Evolutionary conservation across 2,329 filamentous ascomycete genomes (phyloP).

Genomic region (Aspergillus arachidicola): DNA sequence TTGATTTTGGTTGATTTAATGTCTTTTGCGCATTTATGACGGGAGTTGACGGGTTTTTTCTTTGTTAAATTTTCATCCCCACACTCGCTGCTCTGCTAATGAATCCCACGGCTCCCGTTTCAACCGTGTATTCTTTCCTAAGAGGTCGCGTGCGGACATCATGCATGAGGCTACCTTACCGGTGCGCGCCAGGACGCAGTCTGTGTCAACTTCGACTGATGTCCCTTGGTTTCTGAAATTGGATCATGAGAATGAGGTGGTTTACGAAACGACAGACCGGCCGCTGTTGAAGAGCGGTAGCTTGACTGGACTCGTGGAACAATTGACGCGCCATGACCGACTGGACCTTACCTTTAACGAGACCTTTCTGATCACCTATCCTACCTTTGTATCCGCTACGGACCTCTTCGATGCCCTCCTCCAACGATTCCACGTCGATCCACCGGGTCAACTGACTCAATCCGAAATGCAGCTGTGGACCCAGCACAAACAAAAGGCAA

Average conservation of each 20-base stretch:
- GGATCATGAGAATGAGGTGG: slow-evolving; percentile 13
- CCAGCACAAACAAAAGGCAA: slow-evolving; percentile 85
- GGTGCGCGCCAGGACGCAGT: not conserved
- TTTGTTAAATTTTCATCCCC: not conserved
- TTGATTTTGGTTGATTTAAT: not conserved
- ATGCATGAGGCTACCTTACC: not conserved
- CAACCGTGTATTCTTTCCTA: not conserved
- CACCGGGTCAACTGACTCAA: not conserved
- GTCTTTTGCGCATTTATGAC: not conserved
- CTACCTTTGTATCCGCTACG: slow-evolving; percentile 82
- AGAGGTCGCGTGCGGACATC: not conserved
- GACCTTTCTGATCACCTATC: slow-evolving; percentile 90
- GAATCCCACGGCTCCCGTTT: not conserved
- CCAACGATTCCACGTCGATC: slow-evolving; percentile 58
- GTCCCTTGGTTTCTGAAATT: slow-evolving; percentile 7
- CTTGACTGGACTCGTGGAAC: slow-evolving; percentile 83
- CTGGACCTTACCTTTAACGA: slow-evolving; percentile 91
- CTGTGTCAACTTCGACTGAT: not conserved
- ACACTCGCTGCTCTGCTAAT: not conserved
- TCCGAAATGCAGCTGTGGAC: slow-evolving; percentile 47
- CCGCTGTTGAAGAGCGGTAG: slow-evolving; percentile 57
- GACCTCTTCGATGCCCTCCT: slow-evolving; percentile 89
- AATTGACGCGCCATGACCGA: slow-evolving; percentile 88
- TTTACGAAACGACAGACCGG: slow-evolving; percentile 11
- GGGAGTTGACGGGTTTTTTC: not conserved